Base-by-base conservation (phyloP, 345 rosid genomes). In the Lepidium africanum region DNA sequence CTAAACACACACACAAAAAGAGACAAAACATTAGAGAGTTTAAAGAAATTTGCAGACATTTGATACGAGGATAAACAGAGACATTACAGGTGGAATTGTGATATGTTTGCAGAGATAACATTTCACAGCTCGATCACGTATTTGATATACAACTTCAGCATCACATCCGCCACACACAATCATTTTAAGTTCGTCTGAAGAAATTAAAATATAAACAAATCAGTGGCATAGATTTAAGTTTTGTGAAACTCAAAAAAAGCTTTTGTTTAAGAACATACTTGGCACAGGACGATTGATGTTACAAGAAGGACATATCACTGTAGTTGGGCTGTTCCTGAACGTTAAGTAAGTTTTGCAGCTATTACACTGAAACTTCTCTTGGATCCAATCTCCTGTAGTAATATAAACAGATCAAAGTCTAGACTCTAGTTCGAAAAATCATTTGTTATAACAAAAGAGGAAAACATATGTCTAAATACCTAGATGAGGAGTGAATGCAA, bases 71-170 rank as follows among this genome's bases (percentile, higher is more conserved):
- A 52, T 12, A 42, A 37, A 7, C 2, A 54, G 6, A 52, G 9
- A 21, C 6, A 23, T 72, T 39, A 72, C 76, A 33, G 14, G 9
- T 56, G 45, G 43, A 40, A 2, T 21, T 35, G 47, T 64, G 65
- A 65, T 65, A 42, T 64, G 71, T 16, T 57, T 58, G 71, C 76
- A 72, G 15, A 5, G 38, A 57, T 2, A 65, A 65, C 76, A 72
- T 57, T 38, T 64, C 64, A 72, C 76, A 72, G 60, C n/a, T 43
- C 37, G 46, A 14, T 49, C 59, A 39, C 10, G 4, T 37, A 3
- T 47, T 41, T 41, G 59, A 41, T 65, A 7, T 19, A 73, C 4
- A 32, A 72, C 19, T n/a, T 6, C 49, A 1, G 10, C 60, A 10
- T 15, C 6, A 65, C 76, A 72, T 40, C 71, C 76, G 2, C 42